Evolutionary conservation across 129 eudicot species (phyloP), one percentile per base, ranked within the genome.

Genomic region (Kitagawia praeruptora): DNA sequence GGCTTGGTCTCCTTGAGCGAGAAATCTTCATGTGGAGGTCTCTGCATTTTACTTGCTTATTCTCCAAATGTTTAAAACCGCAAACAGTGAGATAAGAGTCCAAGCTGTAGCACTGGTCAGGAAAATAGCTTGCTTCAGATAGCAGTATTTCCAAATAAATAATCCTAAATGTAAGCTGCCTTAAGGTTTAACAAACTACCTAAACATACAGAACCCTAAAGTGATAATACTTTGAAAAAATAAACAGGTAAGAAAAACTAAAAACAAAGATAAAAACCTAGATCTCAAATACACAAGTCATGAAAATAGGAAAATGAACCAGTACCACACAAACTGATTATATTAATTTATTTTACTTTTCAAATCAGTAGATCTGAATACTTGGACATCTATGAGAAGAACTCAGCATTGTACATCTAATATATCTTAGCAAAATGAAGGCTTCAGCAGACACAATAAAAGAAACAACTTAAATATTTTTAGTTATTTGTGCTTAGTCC

Each of bases 1-100:
- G 93, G 93, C 67, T 87, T 89, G 66, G 93, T 89, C 85, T 89
- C 91, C 88, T 89, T 89, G 78, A 89, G 93, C 0, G 89, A 83
- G 77, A 81, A 89, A 85, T 89, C 93, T 75, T 89, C 91, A 49
- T 74, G 75, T 5, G 87, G 91, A 49, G 93, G 93, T 27, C 93
- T 85, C 88, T 84, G 91, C 93, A 89, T 89, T 80, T 12, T 12
- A 27, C 18, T 66, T 25, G 71, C 40, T 66, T n/a, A 58, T 23
- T 5, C 14, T 58, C 31, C 31, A 8, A 58, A 58, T 58, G 31
- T 58, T 23, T 58, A 8, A 23, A 8, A 58, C 14, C 12, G 12
- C 31, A 58, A 58, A 61, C 4, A 25, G 69, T 61, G 37, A 61
- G 34, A 25, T 2, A 61, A n/a, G 15, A 61, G 34, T 61, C 69